Evolutionary conservation across 768 basidiomycete genomes (phyloP).

Genomic region (Lactifluus volemus): DNA sequence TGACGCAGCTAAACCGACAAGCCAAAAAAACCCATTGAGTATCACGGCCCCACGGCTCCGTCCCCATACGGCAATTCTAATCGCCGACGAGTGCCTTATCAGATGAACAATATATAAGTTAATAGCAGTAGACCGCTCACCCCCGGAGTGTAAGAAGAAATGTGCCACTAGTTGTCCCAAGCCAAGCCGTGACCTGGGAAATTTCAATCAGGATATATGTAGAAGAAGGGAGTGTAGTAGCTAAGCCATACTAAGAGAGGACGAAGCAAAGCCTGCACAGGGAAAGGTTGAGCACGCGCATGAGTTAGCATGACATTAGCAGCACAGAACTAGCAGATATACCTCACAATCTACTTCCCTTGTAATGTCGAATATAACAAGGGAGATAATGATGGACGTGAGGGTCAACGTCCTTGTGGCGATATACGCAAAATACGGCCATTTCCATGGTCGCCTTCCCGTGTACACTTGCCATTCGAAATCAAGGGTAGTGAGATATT

Average conservation of each 20-base stretch:
- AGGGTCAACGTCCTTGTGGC: not conserved
- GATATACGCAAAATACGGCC: conserved; percentile 3
- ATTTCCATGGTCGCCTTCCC: not conserved
- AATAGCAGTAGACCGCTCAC: not conserved
- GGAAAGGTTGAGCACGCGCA: not conserved
- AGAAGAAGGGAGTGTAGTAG: not conserved
- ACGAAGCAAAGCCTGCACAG: conserved; percentile 7
- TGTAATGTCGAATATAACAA: conserved; percentile 3
- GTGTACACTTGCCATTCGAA: too few species aligned
- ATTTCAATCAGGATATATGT: not conserved
- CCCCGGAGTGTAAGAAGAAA: conserved; percentile 14
- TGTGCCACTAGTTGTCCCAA: not conserved
- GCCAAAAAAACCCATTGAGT: not conserved
- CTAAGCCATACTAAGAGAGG: not conserved
- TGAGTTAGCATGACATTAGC: not conserved
- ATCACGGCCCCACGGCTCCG: not conserved
- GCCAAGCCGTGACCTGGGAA: conserved; percentile 6
- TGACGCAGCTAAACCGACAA: not conserved
- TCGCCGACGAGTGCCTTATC: not conserved
- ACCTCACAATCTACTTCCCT: not conserved
- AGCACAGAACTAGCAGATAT: not conserved
- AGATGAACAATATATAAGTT: not conserved
- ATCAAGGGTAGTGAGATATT: too few species aligned
- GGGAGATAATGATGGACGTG: not conserved
- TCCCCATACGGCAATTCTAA: conserved; percentile 14